These are phyloP conservation scores for Dendrobium nobile DNA, from an alignment of 106 monocot genomes.

Conservation along the genomic window DNA sequence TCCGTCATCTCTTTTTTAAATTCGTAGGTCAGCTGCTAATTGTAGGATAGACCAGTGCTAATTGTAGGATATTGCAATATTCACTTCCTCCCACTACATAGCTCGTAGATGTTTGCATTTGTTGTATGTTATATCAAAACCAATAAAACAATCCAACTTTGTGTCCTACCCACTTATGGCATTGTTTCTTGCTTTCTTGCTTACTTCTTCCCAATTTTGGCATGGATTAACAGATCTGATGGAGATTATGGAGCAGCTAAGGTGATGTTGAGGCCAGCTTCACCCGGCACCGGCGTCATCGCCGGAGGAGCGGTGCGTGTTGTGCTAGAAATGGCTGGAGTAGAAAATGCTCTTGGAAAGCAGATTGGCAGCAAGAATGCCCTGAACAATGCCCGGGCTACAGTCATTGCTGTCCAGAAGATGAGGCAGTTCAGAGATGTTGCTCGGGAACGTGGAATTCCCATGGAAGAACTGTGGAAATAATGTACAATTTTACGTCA, in stretches of 20 bases:
- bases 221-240: constrained; percentile 30
- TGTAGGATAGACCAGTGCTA: too few species aligned
- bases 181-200: too few species aligned
- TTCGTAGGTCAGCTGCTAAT: too few species aligned
- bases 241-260: constrained; percentile 78
- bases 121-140: too few species aligned
- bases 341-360: constrained; percentile 78
- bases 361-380: constrained; percentile 69
- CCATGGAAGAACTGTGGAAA: constrained; percentile 83
- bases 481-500: constrained; percentile 10
- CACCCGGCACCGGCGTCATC: constrained; percentile 74
- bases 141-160: too few species aligned
- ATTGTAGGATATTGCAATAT: too few species aligned
- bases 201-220: too few species aligned
- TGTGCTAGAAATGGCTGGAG: constrained; percentile 83
- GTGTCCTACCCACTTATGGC: too few species aligned
- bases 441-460: constrained; percentile 66
- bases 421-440: constrained; percentile 72
- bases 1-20: too few species aligned
- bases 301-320: constrained; percentile 74
- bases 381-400: constrained; percentile 67
- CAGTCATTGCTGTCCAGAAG: constrained; percentile 40
- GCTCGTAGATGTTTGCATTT: too few species aligned
- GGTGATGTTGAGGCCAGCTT: constrained; percentile 89
- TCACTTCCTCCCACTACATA: too few species aligned